These are phyloP conservation scores for Claviceps pusilla DNA, from an alignment of 2,329 filamentous ascomycete species.

Conservation along the genomic window DNA sequence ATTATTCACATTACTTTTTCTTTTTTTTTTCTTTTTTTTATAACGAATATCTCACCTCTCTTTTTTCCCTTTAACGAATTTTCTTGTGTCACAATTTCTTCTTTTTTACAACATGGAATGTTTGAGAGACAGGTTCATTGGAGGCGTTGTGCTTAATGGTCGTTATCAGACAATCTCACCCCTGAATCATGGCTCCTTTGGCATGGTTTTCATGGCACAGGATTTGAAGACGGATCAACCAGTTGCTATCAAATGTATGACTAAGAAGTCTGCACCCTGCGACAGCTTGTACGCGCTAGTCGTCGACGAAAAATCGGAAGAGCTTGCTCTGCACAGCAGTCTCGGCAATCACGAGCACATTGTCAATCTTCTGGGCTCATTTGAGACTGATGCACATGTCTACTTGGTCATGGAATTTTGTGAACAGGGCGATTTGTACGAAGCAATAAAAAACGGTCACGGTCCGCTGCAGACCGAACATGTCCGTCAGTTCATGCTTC, in stretches of 20 bases:
- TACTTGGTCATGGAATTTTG: constrained; percentile 95
- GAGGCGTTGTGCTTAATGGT: constrained; percentile 68
- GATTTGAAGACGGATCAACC: constrained; percentile 61
- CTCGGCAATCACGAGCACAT: constrained; percentile 77
- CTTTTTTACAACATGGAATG: constrained; percentile 50
- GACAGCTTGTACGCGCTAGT: constrained; percentile 49
- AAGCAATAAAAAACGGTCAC: constrained; percentile 79
- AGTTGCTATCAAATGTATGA: constrained; percentile 93
- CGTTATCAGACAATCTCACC: constrained; percentile 85
- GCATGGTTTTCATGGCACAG: constrained; percentile 90
- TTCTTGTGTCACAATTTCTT: not conserved
- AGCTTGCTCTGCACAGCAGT: constrained; percentile 62
- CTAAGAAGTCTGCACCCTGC: constrained; percentile 56
- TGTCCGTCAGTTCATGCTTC: constrained; percentile 91
- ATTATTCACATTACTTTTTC: constrained; percentile 7
- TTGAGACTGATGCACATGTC: constrained; percentile 79
- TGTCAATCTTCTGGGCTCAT: constrained; percentile 80
- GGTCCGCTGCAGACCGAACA: constrained; percentile 91
- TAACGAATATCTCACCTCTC: constrained; percentile 7
- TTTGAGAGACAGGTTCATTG: constrained; percentile 66
- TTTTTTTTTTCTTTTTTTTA: not conserved
- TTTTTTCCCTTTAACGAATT: constrained; percentile 8
- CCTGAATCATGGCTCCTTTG: constrained; percentile 96
- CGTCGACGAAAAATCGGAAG: constrained; percentile 70
- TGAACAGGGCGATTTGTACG: constrained; percentile 87